These are phyloP conservation scores for Colletotrichum liriopes DNA, from an alignment of 2,329 filamentous ascomycete species.

Conservation along the genomic window DNA sequence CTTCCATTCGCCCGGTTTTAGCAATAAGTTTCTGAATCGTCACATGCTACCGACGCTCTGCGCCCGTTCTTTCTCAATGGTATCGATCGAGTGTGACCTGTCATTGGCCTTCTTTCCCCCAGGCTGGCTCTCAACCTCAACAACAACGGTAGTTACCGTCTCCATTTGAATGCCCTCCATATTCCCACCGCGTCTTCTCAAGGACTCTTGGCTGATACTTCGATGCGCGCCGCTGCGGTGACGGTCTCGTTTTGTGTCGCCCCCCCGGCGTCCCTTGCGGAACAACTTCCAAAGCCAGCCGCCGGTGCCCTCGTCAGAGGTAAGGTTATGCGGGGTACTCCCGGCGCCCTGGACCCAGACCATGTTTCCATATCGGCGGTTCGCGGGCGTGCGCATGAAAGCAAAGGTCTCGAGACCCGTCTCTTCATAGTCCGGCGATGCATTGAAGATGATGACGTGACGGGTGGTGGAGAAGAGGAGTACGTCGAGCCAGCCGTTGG, in stretches of 20 bases:
- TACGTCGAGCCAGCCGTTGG: constrained; percentile 63
- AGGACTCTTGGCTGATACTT: constrained; percentile 40
- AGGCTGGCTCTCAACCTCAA: constrained; percentile 49
- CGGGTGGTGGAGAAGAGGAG: constrained; percentile 58
- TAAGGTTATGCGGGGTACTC: not conserved
- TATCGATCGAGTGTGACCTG: constrained; percentile 29
- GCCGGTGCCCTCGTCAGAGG: constrained; percentile 27
- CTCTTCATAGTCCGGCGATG: constrained; percentile 32
- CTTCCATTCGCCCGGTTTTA: not conserved
- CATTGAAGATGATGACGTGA: constrained; percentile 53
- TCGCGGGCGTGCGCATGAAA: constrained; percentile 39
- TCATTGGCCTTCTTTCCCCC: not conserved
- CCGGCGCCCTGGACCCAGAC: constrained; percentile 41
- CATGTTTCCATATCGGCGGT: constrained; percentile 39
- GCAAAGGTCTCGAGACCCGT: constrained; percentile 39
- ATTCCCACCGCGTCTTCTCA: constrained; percentile 14
- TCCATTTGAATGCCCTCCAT: constrained; percentile 59
- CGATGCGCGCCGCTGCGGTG: constrained; percentile 17
- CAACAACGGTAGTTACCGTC: constrained; percentile 59
- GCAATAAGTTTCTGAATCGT: no score
- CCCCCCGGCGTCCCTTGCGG: not conserved
- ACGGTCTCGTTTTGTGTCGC: not conserved
- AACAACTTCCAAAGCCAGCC: constrained; percentile 37
- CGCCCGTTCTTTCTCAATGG: constrained; percentile 26
- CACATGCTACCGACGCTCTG: constrained; percentile 34